Evolutionary conservation across 2,329 filamentous ascomycete genomes (phyloP).

Genomic region (Mollisia scopiformis): DNA sequence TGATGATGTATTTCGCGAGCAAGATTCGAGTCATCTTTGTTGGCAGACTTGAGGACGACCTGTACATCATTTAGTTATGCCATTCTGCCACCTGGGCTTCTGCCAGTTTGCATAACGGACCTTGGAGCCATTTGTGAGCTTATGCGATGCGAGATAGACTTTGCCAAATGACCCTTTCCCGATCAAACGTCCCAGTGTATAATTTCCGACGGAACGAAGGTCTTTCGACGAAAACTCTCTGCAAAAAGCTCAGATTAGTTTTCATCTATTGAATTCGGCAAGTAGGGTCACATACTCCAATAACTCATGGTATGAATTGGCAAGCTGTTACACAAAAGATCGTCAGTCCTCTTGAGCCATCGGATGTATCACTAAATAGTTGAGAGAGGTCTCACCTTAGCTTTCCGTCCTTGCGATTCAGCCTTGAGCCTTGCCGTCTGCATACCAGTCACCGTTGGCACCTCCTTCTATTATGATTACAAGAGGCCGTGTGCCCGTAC

Average conservation of each 20-base stretch:
- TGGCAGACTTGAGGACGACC: slow-evolving; percentile 98
- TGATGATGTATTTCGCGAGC: slow-evolving; percentile 98
- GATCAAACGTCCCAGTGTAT: slow-evolving; percentile 86
- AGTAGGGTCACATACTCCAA: slow-evolving; percentile 70
- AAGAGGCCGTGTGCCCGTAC: slow-evolving; percentile 30
- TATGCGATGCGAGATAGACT: slow-evolving; percentile 94
- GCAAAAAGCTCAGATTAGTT: slow-evolving; percentile 33
- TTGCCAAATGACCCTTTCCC: slow-evolving; percentile 98
- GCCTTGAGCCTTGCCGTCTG: slow-evolving; percentile 57
- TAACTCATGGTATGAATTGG: slow-evolving; percentile 94
- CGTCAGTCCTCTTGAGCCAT: slow-evolving; percentile 29
- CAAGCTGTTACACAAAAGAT: slow-evolving; percentile 67
- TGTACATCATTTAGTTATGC: slow-evolving; percentile 40
- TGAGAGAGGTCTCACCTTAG: slow-evolving; percentile 49
- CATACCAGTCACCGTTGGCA: slow-evolving; percentile 39
- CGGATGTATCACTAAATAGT: slow-evolving; percentile 11
- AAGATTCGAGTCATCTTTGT: slow-evolving; percentile 93
- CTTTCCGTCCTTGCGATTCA: slow-evolving; percentile 63
- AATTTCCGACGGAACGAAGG: slow-evolving; percentile 91
- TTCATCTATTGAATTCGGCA: background rate
- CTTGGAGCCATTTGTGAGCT: slow-evolving; percentile 98
- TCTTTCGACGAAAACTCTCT: slow-evolving; percentile 95
- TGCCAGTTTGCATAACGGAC: slow-evolving; percentile 48
- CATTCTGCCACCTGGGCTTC: background rate
- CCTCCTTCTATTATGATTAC: slow-evolving; percentile 34